A percentile compares a stretch with the other conserved stretches of the same genome.
These are phyloP conservation scores for Aphanomyces euteiches DNA, from an alignment of 352 stramenopile genomes.

Conservation along the genomic window DNA sequence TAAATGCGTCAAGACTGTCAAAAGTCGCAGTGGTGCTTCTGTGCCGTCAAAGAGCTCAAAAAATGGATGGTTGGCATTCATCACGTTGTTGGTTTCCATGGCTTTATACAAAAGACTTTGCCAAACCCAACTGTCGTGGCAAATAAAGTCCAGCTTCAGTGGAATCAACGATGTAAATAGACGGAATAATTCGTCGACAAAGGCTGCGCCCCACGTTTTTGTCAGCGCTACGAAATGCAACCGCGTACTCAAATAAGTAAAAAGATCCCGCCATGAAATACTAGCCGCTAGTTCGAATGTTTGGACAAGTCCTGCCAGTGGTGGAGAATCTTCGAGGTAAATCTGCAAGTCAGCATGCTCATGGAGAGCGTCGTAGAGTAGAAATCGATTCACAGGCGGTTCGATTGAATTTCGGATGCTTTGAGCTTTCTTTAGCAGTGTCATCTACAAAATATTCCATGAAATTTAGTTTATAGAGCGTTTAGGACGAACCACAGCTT, in stretches of 20 bases:
- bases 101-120: background rate
- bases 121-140: slow-evolving; percentile 22
- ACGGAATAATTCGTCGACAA: background rate
- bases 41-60: background rate
- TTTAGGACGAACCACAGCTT: background rate
- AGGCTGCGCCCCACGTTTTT: background rate
- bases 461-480: background rate
- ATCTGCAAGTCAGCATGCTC: background rate
- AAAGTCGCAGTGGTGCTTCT: background rate
- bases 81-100: background rate
- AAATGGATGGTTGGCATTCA: background rate
- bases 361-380: slow-evolving; percentile 11
- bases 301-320: background rate
- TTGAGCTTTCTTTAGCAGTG: slow-evolving; percentile 15
- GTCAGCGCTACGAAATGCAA: slow-evolving; percentile 7
- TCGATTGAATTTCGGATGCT: background rate
- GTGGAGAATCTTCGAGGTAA: background rate
- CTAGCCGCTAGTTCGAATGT: background rate
- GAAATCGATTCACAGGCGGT: slow-evolving; percentile 15
- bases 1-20: slow-evolving; percentile 11
- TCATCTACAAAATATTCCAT: slow-evolving; percentile 19
- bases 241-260: slow-evolving; percentile 18
- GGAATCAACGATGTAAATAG: slow-evolving; percentile 16
- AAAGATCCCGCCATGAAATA: slow-evolving; percentile 16
- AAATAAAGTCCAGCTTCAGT: background rate